A percentile compares a stretch with the other conserved stretches of the same genome.
Evolutionary conservation across 164 flowering plant genomes (phyloP).

Genomic region (Pachysandra terminalis): DNA sequence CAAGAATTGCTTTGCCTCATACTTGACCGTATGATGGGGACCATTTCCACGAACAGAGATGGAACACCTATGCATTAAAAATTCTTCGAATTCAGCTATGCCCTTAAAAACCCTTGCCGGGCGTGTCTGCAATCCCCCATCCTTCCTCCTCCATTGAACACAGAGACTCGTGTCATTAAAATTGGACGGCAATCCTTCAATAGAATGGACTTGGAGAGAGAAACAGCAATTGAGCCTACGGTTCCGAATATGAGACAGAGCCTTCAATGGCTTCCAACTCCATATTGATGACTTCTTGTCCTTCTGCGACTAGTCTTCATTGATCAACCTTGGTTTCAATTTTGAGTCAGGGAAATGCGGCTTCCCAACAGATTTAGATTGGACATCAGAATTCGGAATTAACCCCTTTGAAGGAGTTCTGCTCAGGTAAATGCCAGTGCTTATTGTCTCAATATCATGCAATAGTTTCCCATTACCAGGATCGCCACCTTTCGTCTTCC

Average conservation of each 20-base stretch:
- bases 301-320: constrained; percentile 28
- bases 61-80: constrained; percentile 48
- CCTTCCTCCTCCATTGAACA: constrained; percentile 87
- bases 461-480: constrained; percentile 50
- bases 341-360: constrained; percentile 33
- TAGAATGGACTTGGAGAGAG: constrained; percentile 68
- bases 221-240: constrained; percentile 61
- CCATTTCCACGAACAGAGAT: constrained; percentile 80
- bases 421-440: constrained; percentile 64
- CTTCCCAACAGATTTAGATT: constrained; percentile 45
- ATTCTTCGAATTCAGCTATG: constrained; percentile 66
- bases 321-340: constrained; percentile 25
- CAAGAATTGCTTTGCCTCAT: constrained; percentile 85
- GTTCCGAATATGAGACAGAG: constrained; percentile 53
- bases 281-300: constrained; percentile 53
- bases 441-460: constrained; percentile 72
- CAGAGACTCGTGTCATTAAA: constrained; percentile 42
- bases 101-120: constrained; percentile 58
- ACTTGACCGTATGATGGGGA: constrained; percentile 80
- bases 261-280: constrained; percentile 83
- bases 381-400: constrained; percentile 17
- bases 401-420: constrained; percentile 28
- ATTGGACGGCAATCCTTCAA: constrained; percentile 55
- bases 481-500: constrained; percentile 43
- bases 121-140: constrained; percentile 47